Evolutionary conservation across 2,329 filamentous ascomycete species (phyloP), one percentile per base, ranked within the genome.

Genomic region (Cyphellophora attinorum): DNA sequence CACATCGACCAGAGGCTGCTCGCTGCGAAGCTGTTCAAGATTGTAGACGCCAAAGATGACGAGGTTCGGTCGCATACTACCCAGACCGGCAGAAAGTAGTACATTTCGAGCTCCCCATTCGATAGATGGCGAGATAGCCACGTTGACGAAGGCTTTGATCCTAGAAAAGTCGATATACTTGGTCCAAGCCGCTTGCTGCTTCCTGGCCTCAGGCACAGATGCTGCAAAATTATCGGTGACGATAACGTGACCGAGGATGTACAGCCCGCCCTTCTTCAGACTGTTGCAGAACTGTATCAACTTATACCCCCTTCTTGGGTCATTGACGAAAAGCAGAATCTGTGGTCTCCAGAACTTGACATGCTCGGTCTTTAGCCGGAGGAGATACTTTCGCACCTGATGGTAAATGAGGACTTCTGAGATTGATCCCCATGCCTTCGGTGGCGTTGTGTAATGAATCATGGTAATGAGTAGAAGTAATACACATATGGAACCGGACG

Each of bases 341-440:
- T 93, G 85, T 1, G 85, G 85, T 33, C 85, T 72, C 85, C 86
- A 93, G 54, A 93, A 93, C 51, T 93, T 93, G 57, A 93, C 86
- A 53, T 93, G 85, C 49, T 93, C 85, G 21, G 85, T 84, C 32
- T 76, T 79, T 18, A 93, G 64, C n/a, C 85, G 76, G 18, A 93
- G 64, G 18, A 93, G 61, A 51, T 93, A 93, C 50, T 93, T 93
- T 40, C 85, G 74, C 11, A 93, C 85, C 61, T 93, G 85, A 44
- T 81, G 76, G 51, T 93, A 93, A 34, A 93, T 93, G 41, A 93
- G 62, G 49, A 84, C 88, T 50, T 93, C 85, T 6, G 82, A 88
- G 12, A 93, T 85, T 11, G 46, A 47, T 1, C 85, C 85, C 85
- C 85, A 93, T 21, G 81, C 75, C 52, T 93, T 93, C 0, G 85